Conservation (phyloP, 2,329 filamentous ascomycete genomes). For the Cadophora luteo-olivacea region DNA sequence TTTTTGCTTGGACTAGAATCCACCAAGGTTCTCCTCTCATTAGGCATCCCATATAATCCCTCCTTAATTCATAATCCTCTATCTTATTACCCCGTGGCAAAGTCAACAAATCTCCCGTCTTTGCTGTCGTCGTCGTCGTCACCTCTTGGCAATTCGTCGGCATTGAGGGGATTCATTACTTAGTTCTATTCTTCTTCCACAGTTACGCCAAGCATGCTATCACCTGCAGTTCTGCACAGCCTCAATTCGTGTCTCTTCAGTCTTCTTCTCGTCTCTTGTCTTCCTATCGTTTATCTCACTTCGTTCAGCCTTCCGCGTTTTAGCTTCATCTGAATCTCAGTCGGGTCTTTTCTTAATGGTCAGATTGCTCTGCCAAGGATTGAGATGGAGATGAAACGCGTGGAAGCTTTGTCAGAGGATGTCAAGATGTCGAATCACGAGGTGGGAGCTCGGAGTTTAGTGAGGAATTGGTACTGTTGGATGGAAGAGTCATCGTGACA, state of each 20-base stretch:
- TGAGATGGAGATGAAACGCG: constrained; percentile 26
- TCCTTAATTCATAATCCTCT: neutral
- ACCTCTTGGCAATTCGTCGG: constrained; percentile 15
- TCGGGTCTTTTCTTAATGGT: constrained; percentile 16
- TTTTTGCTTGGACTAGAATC: neutral
- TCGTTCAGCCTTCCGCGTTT: constrained; percentile 11
- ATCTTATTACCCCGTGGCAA: neutral
- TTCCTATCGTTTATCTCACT: constrained; percentile 18
- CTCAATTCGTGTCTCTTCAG: constrained; percentile 16
- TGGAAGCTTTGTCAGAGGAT: constrained; percentile 19
- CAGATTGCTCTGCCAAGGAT: constrained; percentile 17
- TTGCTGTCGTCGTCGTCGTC: constrained; percentile 19
- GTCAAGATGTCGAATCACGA: neutral
- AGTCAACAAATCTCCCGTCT: neutral
- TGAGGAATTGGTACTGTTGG: too few relatives aligned
- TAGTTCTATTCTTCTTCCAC: neutral
- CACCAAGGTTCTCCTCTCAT: neutral
- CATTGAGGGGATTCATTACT: neutral
- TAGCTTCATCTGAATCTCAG: constrained; percentile 2
- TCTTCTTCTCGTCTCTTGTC: neutral
- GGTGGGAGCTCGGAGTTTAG: neutral
- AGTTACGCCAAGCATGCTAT: neutral
- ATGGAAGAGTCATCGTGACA: constrained; percentile 7
- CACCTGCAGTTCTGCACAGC: constrained; percentile 21
- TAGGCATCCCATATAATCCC: neutral